Base-by-base conservation (phyloP, 371 early-diverging fungal species). In the Gilbertella persicaria region DNA sequence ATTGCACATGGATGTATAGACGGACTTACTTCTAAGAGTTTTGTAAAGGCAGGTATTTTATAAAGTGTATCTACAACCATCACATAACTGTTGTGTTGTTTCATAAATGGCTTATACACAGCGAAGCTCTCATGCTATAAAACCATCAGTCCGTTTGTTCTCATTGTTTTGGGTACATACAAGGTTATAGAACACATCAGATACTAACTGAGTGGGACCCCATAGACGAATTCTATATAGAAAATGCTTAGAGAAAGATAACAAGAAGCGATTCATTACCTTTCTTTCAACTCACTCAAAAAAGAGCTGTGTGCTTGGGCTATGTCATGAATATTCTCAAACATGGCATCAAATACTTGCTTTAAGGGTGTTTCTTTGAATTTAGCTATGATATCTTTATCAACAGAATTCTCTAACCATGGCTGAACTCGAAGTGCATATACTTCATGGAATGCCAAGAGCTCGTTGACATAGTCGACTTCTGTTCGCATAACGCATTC, bases 131-230 rank as follows among this genome's bases (percentile, higher is more conserved):
- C 20, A 38, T 45, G 35, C 62, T 62, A 45, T 16, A 21, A 19
- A 28, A 13, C 10, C 17, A 20, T 24, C 8, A 26, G 25, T 24
- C 4, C 23, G 25, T 5, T 3, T 24, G n/a, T n/a, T n/a, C n/a
- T n/a, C n/a, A n/a, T n/a, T n/a, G n/a, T n/a, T n/a, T n/a, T n/a
- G n/a, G n/a, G n/a, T n/a, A 55, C 60, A 23, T 70, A 70, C 71
- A 41, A 70, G 46, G 29, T 38, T 25, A 28, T 26, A 26, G 47
- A 71, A 62, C 14, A 71, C 16, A 51, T 71, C 71, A 14, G 71
- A 64, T 26, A 71, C 37, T 16, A 71, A 25, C 43, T 71, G 71
- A 25, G 71, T 71, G 21, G 71, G 71, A 9, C 71, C 71, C 71
- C 71, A 71, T 8, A 71, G 44, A 26, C 48, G 39, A 30, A 64